Conservation (phyloP, 1,139 yeast species). For the Yamadazyma trypodendri region DNA sequence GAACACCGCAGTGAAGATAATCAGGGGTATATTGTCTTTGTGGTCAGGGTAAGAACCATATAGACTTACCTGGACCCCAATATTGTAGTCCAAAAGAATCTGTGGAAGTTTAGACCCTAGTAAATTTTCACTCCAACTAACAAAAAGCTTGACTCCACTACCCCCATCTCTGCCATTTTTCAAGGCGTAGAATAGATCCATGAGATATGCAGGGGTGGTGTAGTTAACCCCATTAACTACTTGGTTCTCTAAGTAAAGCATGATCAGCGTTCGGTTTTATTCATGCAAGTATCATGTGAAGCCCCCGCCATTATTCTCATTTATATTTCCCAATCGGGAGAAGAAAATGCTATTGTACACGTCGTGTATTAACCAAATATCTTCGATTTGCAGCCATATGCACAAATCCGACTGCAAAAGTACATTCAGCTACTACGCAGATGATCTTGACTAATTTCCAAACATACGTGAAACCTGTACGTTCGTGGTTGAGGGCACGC, state of each 20-base stretch:
- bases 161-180: conserved; percentile 16
- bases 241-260: conserved; percentile 4
- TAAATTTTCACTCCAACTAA: conserved; percentile 10
- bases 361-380: no score
- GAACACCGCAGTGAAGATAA: conserved; percentile 31
- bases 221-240: conserved; percentile 9
- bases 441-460: background rate
- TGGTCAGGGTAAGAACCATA: conserved; percentile 37
- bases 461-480: background rate
- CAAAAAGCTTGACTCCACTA: conserved; percentile 13
- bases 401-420: background rate
- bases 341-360: background rate
- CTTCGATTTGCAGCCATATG: background rate
- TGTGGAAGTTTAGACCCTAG: conserved; percentile 12
- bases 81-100: conserved; percentile 9
- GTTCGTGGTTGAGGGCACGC: background rate
- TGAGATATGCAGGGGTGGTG: conserved; percentile 9
- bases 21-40: conserved; percentile 30
- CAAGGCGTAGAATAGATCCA: conserved; percentile 10
- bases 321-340: background rate
- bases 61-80: conserved; percentile 19
- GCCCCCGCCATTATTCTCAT: background rate
- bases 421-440: background rate
- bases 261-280: background rate
- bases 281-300: background rate